These are phyloP conservation scores for Mycena filopes DNA, from an alignment of 768 basidiomycete genomes.

Conservation along the genomic window DNA sequence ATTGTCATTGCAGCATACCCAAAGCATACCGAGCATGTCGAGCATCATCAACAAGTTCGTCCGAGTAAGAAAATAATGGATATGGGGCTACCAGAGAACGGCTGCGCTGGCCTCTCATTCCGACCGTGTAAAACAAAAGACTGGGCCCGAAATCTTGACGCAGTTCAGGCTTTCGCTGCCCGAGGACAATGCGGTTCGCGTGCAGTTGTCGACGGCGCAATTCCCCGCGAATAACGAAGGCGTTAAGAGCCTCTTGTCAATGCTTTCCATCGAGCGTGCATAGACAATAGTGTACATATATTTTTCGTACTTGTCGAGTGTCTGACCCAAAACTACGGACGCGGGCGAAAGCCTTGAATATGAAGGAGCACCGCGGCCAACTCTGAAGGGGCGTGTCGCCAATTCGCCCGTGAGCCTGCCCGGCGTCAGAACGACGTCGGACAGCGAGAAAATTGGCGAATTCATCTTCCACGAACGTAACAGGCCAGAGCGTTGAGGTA, in stretches of 20 bases:
- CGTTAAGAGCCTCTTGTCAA: neutral
- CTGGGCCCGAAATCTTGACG: neutral
- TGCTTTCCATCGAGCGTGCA: neutral
- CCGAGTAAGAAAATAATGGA: no score
- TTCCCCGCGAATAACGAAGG: neutral
- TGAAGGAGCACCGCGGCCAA: constrained; percentile 24
- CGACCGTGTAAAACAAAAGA: no score
- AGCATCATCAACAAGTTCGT: no score
- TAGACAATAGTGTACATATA: no score
- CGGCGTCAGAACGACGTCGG: constrained; percentile 32
- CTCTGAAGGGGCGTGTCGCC: constrained; percentile 29
- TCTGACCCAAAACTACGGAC: constrained; percentile 31
- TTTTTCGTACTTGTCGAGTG: no score
- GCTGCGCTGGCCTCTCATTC: no score
- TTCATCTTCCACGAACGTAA: constrained; percentile 36
- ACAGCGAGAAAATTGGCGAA: constrained; percentile 26
- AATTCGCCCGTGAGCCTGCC: constrained; percentile 23
- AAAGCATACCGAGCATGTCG: no score
- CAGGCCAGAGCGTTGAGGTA: constrained; percentile 31
- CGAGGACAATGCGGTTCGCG: neutral
- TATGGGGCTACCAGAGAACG: no score
- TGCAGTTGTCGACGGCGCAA: neutral
- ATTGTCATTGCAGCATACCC: no score
- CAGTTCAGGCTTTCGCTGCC: constrained; percentile 1
- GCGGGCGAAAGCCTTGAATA: constrained; percentile 17